These are phyloP conservation scores for Exobasidium rhododendri DNA, from an alignment of 1,284 basidiomycete genomes.

Conservation along the genomic window DNA sequence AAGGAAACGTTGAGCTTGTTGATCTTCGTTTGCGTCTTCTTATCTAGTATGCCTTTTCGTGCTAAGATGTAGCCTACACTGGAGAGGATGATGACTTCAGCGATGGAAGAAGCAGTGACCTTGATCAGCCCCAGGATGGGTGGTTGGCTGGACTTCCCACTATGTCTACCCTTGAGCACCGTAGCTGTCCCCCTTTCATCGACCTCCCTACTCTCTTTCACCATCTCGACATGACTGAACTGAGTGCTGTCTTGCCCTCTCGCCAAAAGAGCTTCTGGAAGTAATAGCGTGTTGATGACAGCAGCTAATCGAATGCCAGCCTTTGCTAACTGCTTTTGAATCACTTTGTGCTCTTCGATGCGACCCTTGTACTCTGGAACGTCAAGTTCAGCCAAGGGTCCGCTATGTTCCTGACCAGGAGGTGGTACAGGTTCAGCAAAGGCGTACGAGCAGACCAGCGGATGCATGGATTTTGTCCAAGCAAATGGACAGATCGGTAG, in stretches of 20 bases:
- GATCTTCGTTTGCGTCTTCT: constrained; percentile 71
- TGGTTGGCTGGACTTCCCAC: constrained; percentile 3
- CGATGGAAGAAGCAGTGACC: constrained; percentile 63
- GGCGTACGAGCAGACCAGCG: constrained; percentile 56
- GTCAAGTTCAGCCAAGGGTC: constrained; percentile 71
- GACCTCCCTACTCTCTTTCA: neutral
- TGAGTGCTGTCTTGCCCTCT: neutral
- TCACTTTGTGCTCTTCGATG: constrained; percentile 61
- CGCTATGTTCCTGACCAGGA: constrained; percentile 18
- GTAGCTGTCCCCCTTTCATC: neutral
- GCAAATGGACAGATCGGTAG: constrained; percentile 69
- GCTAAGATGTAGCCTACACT: constrained; percentile 81
- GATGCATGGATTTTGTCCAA: constrained; percentile 41
- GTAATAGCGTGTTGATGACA: constrained; percentile 64
- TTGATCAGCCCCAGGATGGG: constrained; percentile 38
- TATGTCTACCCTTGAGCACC: neutral
- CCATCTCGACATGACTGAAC: neutral
- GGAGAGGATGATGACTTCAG: constrained; percentile 83
- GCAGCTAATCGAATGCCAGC: constrained; percentile 77
- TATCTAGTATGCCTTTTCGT: constrained; percentile 74
- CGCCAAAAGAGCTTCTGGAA: constrained; percentile 16
- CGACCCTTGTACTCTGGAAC: constrained; percentile 72
- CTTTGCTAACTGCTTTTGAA: constrained; percentile 77
- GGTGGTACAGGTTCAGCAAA: constrained; percentile 65
- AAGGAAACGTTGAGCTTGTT: constrained; percentile 66